A percentile compares a stretch with the other conserved stretches of the same genome.
Evolutionary conservation across 176 grass and related monocot genomes (phyloP).

Genomic region (Cenchrus fungigraminus): DNA sequence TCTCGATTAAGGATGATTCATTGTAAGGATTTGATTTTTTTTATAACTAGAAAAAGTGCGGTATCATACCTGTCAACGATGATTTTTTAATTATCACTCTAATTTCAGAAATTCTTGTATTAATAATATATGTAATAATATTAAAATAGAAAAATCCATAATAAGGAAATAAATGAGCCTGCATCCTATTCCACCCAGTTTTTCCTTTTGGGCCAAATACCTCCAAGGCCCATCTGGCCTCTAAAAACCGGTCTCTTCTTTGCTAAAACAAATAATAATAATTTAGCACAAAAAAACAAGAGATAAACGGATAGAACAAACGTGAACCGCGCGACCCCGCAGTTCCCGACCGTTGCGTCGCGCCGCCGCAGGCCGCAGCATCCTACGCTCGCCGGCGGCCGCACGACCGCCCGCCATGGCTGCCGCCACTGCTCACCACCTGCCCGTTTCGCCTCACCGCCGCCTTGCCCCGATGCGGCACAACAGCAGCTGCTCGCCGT

Average conservation of each 20-base stretch:
- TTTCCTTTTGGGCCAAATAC: not conserved
- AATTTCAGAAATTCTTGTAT: too few species aligned
- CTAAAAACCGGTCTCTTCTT: too few species aligned
- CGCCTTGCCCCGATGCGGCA: not conserved
- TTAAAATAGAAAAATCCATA: too few species aligned
- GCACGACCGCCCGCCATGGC: not conserved
- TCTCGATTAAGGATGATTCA: too few species aligned
- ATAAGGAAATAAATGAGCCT: too few species aligned
- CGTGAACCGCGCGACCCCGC: not conserved
- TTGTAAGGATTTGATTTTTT: too few species aligned
- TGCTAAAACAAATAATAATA: not conserved
- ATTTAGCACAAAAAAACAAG: not conserved
- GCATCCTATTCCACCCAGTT: not conserved
- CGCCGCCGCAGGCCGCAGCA: not conserved
- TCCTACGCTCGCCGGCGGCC: not conserved
- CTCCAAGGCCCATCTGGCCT: not conserved
- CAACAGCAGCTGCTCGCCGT: slow-evolving; percentile 11
- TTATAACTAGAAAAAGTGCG: too few species aligned
- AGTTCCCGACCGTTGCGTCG: not conserved
- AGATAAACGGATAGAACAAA: slow-evolving; percentile 39
- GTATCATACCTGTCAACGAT: too few species aligned
- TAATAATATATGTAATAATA: too few species aligned
- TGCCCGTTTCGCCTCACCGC: not conserved
- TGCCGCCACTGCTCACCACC: not conserved
- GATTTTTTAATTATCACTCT: too few species aligned